Evolutionary conservation across 176 grass and related monocot species (phyloP).

Genomic region (Oryza brachyantha): DNA sequence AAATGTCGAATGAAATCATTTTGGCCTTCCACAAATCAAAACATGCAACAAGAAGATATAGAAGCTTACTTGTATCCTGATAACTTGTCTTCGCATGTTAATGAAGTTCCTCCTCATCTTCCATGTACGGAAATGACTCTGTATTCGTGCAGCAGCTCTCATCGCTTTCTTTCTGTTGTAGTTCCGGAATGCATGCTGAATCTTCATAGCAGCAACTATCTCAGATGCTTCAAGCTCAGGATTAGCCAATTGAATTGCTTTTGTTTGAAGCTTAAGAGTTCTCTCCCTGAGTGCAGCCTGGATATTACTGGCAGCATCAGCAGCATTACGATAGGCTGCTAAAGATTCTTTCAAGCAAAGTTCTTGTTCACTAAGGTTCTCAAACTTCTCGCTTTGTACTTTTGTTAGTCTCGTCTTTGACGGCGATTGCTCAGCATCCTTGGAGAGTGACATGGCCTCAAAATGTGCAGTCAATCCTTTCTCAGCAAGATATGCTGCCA

Average conservation of each 20-base stretch:
- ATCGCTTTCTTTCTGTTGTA: constrained; percentile 76
- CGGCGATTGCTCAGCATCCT: constrained; percentile 34
- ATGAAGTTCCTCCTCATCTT: constrained; percentile 66
- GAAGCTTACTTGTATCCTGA: constrained; percentile 81
- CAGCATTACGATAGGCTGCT: constrained; percentile 91
- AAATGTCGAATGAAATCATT: constrained; percentile 16
- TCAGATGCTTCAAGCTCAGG: constrained; percentile 67
- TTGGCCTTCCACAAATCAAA: neutral
- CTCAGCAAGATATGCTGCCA: constrained; percentile 94
- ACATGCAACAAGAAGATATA: constrained; percentile 2
- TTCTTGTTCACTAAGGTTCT: constrained; percentile 88
- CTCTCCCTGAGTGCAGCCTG: constrained; percentile 89
- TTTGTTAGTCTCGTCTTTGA: constrained; percentile 34
- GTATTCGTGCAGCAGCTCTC: constrained; percentile 88
- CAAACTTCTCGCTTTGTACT: constrained; percentile 36
- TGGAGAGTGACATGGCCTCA: constrained; percentile 69
- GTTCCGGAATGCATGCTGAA: constrained; percentile 87
- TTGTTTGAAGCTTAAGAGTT: constrained; percentile 79
- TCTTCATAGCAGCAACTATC: constrained; percentile 89
- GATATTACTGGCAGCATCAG: constrained; percentile 89
- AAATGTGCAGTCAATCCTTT: constrained; percentile 87
- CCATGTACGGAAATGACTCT: constrained; percentile 90
- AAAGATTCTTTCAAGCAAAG: constrained; percentile 93
- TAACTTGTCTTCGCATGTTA: constrained; percentile 67
- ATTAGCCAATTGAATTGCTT: constrained; percentile 73